Evolutionary conservation across 345 rosid species (phyloP), one percentile per base, ranked within the genome.

Genomic region (Mercurialis annua): DNA sequence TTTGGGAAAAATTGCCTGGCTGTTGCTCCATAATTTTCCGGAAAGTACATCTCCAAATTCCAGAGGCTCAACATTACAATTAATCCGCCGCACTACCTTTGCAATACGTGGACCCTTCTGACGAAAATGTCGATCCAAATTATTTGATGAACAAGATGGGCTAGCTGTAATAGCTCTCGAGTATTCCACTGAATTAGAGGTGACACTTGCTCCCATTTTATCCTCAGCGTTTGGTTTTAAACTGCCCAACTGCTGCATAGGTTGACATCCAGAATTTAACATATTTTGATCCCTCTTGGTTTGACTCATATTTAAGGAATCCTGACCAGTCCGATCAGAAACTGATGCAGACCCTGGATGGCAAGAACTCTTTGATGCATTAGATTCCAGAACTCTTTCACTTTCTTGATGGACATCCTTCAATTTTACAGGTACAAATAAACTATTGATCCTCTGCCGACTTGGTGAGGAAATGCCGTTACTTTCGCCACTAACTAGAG

Each of bases 71-170:
- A 90, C 98, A 76, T 78, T 89, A 84, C 99, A 89, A 68, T 82
- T 95, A 81, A 95, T 92, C 78, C 99, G 88, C 71, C 99, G 79
- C 69, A 91, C 98, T 14, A 95, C 89, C 90, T 95, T 95, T 16
- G 99, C 99, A 74, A 95, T 90, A 43, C 99, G 98, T 24, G 99
- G 99, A 71, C 99, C 99, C 78, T 89, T 94, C 74, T 88, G 98
- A 74, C 98, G 88, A 70, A 76, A 73, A 77, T 73, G 65, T 71
- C 84, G 84, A 65, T 91, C 97, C 72, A 85, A 68, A 82, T 84
- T 94, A 78, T 76, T 87, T 52, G 87, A 95, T 44, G 86, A 76
- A 77, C 82, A 81, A 70, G 91, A 75, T 18, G 85, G 76, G 55
- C 80, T 81, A 47, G 81, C 86, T 10, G 82, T 52, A 68, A 70